Evolutionary conservation across 1,284 basidiomycete genomes (phyloP).

Genomic region (Sparassis latifolia): DNA sequence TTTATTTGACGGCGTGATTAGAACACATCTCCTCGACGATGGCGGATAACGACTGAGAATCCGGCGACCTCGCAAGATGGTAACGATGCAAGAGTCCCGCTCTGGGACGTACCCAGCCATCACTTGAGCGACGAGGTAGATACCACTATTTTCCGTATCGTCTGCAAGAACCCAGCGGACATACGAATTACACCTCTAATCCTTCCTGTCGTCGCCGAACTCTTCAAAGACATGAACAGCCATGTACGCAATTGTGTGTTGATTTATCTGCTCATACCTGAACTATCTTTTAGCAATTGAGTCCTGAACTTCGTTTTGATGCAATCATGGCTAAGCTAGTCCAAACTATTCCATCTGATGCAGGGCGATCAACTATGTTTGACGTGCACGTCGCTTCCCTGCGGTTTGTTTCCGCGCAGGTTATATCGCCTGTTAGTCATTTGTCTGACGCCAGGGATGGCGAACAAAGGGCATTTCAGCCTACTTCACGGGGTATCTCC

Average conservation of each 20-base stretch:
- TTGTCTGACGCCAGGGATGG: too few relatives aligned
- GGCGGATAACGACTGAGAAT: not conserved
- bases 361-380: conserved; percentile 6
- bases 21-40: not conserved
- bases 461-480: too few relatives aligned
- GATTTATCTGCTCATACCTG: not conserved
- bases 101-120: not conserved
- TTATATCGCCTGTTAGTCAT: not conserved
- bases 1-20: not conserved
- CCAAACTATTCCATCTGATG: conserved; percentile 9
- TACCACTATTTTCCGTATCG: conserved; percentile 14
- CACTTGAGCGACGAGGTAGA: conserved; percentile 1
- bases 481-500: too few relatives aligned
- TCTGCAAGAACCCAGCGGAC: conserved; percentile 10
- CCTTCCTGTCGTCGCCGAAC: conserved; percentile 10
- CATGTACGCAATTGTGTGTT: conserved; percentile 13
- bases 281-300: conserved; percentile 13
- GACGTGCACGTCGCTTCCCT: conserved; percentile 15
- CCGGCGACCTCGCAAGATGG: not conserved
- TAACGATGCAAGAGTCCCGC: not conserved
- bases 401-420: conserved; percentile 13
- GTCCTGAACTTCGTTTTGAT: conserved; percentile 25
- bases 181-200: conserved; percentile 21
- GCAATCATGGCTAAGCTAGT: conserved; percentile 19
- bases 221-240: conserved; percentile 13